Evolutionary conservation across 345 rosid genomes (phyloP).

Genomic region (Bretschneidera sinensis): DNA sequence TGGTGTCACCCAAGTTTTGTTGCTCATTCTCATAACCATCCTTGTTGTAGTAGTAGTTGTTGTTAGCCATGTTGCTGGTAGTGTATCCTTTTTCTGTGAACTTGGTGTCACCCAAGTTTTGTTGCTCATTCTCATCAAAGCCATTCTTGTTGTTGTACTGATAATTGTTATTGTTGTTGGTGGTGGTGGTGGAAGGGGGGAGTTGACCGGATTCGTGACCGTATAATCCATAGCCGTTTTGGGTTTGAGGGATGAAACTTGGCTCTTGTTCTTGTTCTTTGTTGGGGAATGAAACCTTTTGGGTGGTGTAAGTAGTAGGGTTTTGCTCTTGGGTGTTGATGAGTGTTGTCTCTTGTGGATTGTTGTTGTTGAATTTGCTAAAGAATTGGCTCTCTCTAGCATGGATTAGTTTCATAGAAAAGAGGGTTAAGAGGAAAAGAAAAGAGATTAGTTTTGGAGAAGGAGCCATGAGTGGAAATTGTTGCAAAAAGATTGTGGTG

Average conservation of each 20-base stretch:
- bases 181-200: constrained; percentile 7
- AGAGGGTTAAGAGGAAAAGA: constrained; percentile 18
- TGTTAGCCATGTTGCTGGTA: not conserved
- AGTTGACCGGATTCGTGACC: constrained; percentile 13
- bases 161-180: constrained; percentile 19
- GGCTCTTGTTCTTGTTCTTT: constrained; percentile 28
- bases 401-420: constrained; percentile 17
- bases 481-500: not conserved
- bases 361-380: constrained; percentile 19
- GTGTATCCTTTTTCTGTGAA: not conserved
- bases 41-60: not conserved
- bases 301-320: constrained; percentile 16
- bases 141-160: constrained; percentile 9
- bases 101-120: not conserved
- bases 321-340: not conserved
- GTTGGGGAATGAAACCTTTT: constrained; percentile 16
- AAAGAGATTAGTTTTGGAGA: constrained; percentile 16
- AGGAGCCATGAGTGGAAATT: constrained; percentile 22
- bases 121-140: constrained; percentile 12
- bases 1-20: constrained; percentile 12
- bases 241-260: constrained; percentile 18
- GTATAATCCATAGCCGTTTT: constrained; percentile 26
- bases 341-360: not conserved
- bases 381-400: constrained; percentile 29
- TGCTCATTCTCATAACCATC: constrained; percentile 7